phyloP scores from a whole-genome alignment of 2,329 filamentous ascomycete genomes.

The Fusarium lateritium region DNA sequence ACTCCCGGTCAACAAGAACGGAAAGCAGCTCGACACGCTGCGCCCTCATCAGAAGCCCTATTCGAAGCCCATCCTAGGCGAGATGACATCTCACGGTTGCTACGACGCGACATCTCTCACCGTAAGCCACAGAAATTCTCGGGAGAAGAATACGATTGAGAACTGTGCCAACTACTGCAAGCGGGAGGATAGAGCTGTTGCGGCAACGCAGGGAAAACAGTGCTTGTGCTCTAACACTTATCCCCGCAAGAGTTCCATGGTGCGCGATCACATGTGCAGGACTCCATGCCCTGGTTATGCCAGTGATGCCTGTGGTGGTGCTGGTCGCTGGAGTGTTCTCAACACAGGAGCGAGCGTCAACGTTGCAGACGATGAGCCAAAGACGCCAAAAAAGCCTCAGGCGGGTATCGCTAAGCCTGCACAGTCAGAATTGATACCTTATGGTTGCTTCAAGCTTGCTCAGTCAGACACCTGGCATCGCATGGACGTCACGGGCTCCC shows the following conservation, averaged over 20 bases:
- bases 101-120: not conserved
- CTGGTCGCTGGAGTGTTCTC: not conserved
- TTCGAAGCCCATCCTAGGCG: accelerated
- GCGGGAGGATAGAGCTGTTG: not conserved
- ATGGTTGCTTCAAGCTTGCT: conserved; percentile 10
- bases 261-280: not conserved
- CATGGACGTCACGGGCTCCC: not conserved
- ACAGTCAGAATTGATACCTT: not conserved
- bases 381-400: too few species aligned
- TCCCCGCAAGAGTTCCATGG: not conserved
- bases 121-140: too few species aligned
- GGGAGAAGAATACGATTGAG: not conserved
- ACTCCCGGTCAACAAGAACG: not conserved
- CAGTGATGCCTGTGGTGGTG: not conserved
- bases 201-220: not conserved
- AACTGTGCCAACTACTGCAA: conserved; percentile 1
- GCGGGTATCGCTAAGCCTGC: not conserved
- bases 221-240: conserved; percentile 22
- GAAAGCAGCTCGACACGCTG: too few species aligned
- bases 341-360: not conserved
- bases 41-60: not conserved
- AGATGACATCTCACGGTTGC: conserved; percentile 13
- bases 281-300: not conserved
- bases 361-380: not conserved
- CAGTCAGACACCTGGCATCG: too few species aligned